phyloP scores from a whole-genome alignment of 2,329 filamentous ascomycete species.

The Trichoderma oligosporum region DNA sequence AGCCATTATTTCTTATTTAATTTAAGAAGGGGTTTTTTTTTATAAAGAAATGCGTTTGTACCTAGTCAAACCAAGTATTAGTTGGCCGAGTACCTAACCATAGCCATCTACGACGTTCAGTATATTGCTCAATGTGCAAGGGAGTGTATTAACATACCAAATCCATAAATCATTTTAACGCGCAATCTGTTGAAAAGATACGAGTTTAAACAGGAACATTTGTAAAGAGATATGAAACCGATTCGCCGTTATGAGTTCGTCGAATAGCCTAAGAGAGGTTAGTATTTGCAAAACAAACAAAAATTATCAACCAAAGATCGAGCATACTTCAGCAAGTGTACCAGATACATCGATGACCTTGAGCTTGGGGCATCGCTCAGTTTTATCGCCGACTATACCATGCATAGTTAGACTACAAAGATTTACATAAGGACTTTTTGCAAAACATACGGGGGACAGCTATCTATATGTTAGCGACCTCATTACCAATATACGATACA shows the following conservation, averaged over 20 bases:
- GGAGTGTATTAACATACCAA: not conserved
- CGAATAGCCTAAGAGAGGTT: slow-evolving; percentile 53
- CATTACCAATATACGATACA: not conserved
- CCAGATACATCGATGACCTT: slow-evolving; percentile 90
- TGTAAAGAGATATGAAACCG: slow-evolving; percentile 65
- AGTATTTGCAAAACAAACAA: slow-evolving; percentile 14
- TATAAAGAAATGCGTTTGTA: not conserved
- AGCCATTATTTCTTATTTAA: not conserved
- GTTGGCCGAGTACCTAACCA: not conserved
- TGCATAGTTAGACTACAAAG: slow-evolving; percentile 1
- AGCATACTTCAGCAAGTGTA: slow-evolving; percentile 61
- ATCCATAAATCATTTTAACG: not conserved
- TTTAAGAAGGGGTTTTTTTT: not conserved
- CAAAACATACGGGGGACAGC: slow-evolving; percentile 35
- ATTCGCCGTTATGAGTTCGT: slow-evolving; percentile 63
- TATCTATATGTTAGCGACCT: slow-evolving; percentile 27
- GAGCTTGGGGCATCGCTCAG: slow-evolving; percentile 71
- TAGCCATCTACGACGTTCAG: not conserved
- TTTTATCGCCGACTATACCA: slow-evolving; percentile 64
- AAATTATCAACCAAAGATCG: not conserved
- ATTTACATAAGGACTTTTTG: not conserved
- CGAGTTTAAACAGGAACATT: slow-evolving; percentile 52
- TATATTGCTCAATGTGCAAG: not conserved
- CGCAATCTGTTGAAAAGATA: not conserved
- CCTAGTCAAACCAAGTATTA: not conserved